These are phyloP conservation scores for Pseudogymnoascus sp. DNA, from an alignment of 2,329 filamentous ascomycete genomes.

Conservation along the genomic window DNA sequence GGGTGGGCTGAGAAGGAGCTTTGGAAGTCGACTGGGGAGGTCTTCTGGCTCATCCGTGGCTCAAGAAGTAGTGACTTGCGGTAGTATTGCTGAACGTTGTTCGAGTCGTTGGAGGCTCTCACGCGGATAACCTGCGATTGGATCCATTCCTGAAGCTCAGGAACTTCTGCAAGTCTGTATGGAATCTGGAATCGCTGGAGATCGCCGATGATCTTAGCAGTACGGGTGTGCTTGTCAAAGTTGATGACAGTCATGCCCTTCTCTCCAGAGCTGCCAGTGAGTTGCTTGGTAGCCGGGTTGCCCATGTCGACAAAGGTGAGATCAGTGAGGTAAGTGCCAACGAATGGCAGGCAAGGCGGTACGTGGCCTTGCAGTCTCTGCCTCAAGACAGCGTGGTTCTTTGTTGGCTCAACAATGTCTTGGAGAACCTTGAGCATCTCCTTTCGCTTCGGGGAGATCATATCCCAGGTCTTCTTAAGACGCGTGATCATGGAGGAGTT, in stretches of 20 bases:
- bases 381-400: constrained; percentile 84
- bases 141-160: constrained; percentile 91
- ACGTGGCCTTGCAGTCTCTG: constrained; percentile 76
- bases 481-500: constrained; percentile 88
- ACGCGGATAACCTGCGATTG: constrained; percentile 71
- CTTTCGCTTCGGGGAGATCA: constrained; percentile 76
- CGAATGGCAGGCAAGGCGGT: constrained; percentile 86
- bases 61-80: constrained; percentile 60
- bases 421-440: constrained; percentile 70
- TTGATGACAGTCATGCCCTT: constrained; percentile 82
- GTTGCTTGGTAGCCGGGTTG: constrained; percentile 75
- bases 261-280: constrained; percentile 47
- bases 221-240: constrained; percentile 93
- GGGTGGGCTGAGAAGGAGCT: constrained; percentile 13
- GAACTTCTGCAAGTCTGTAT: constrained; percentile 72
- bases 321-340: constrained; percentile 94
- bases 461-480: constrained; percentile 85
- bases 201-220: constrained; percentile 90
- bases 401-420: constrained; percentile 76
- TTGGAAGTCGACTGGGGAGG: constrained; percentile 22
- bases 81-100: constrained; percentile 58
- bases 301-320: constrained; percentile 93
- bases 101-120: constrained; percentile 42
- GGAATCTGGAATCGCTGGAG: constrained; percentile 94
- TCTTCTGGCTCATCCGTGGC: constrained; percentile 38